Percentiles rank a stretch among this genome's conserved stretches.
Evolutionary conservation across 2,329 filamentous ascomycete species (phyloP).

Genomic region (Emericellopsis cladophorae): DNA sequence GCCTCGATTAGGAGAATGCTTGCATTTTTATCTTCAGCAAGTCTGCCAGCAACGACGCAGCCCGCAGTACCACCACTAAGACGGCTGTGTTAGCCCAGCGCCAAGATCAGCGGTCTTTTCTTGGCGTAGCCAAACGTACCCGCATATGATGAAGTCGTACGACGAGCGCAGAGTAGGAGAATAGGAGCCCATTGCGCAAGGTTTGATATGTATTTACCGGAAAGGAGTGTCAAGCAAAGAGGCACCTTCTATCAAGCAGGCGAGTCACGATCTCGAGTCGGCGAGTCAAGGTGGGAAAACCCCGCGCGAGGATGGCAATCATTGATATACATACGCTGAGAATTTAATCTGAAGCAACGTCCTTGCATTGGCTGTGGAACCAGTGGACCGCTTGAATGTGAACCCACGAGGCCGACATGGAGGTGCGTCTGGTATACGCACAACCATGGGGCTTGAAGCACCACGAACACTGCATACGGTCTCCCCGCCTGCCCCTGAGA

Average conservation of each 20-base stretch:
- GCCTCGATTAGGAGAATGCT: slow-evolving; percentile 22
- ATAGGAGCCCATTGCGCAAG: background rate
- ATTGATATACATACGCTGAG: too few species aligned
- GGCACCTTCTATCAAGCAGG: background rate
- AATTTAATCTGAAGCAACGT: too few species aligned
- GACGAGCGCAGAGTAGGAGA: slow-evolving; percentile 1
- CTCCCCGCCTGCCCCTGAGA: too few species aligned
- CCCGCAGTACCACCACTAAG: slow-evolving; percentile 21
- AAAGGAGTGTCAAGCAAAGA: background rate
- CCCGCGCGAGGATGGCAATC: background rate
- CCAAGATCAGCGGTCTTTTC: background rate
- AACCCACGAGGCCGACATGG: too few species aligned
- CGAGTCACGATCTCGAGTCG: background rate
- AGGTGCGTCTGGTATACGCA: too few species aligned
- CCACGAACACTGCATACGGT: too few species aligned
- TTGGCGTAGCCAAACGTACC: slow-evolving; percentile 11
- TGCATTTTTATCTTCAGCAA: slow-evolving; percentile 17
- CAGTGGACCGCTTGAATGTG: too few species aligned
- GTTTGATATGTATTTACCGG: background rate
- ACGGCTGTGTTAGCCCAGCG: slow-evolving; percentile 2
- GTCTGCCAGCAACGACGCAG: slow-evolving; percentile 21
- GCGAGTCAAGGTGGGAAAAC: background rate
- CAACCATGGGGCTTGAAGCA: too few species aligned
- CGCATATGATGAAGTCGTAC: slow-evolving; percentile 21
- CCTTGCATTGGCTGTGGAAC: too few species aligned